phyloP scores from a whole-genome alignment of 1,284 basidiomycete species.

The Cutaneotrichosporon sp. region DNA sequence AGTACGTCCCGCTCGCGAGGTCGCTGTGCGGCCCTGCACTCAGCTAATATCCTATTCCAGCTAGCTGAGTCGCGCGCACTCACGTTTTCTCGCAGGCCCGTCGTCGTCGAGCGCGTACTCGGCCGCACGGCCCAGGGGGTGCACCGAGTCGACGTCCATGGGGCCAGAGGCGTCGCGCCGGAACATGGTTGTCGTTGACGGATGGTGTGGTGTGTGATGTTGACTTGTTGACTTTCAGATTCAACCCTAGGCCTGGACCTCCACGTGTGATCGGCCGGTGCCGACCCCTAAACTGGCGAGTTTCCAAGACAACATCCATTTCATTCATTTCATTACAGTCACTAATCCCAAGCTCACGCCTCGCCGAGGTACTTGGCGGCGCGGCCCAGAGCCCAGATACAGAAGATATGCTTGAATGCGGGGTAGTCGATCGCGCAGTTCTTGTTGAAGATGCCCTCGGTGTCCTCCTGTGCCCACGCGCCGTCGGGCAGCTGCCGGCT shows the following conservation, averaged over 20 bases:
- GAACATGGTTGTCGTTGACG: too few relatives aligned
- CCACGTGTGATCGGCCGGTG: not conserved
- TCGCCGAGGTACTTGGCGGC: constrained; percentile 47
- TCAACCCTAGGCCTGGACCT: not conserved
- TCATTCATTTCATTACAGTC: not conserved
- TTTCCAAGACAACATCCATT: constrained; percentile 4
- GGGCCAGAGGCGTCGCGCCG: constrained; percentile 39
- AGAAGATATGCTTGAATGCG: constrained; percentile 88
- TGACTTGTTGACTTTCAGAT: constrained; percentile 9
- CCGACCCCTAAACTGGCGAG: not conserved
- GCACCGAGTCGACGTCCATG: constrained; percentile 45
- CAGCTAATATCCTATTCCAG: too few relatives aligned
- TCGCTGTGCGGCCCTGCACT: constrained; percentile 44
- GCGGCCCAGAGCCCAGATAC: constrained; percentile 67
- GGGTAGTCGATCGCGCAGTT: constrained; percentile 91
- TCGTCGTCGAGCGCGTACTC: constrained; percentile 43
- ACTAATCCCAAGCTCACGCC: not conserved
- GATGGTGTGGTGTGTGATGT: not conserved
- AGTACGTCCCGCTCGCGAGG: constrained; percentile 21
- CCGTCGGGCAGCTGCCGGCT: constrained; percentile 85
- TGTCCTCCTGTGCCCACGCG: constrained; percentile 93
- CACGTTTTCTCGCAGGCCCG: constrained; percentile 48
- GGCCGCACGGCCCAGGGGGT: constrained; percentile 32
- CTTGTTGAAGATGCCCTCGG: constrained; percentile 93
- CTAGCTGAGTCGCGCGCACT: too few relatives aligned